Evolutionary conservation across 805 yeast species (phyloP), one percentile per base, ranked within the genome.

Genomic region (Candida xiaguanensis): DNA sequence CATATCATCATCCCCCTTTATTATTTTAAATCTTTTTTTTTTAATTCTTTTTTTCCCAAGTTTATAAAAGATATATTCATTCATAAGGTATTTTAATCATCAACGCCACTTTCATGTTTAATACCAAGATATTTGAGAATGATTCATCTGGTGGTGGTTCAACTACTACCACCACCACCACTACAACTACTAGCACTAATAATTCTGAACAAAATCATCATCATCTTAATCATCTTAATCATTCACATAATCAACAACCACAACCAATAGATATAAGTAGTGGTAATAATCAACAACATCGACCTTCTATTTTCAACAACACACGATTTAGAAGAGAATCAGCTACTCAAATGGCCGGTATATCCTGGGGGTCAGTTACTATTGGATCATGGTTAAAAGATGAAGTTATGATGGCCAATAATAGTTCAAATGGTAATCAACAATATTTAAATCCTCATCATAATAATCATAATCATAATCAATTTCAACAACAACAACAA

Each of bases 321-420:
- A 57, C 59, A 26, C 51, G 71, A 46, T 76, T 89, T 46, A 77
- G 95, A 55, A 73, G 97, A 47, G 98, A 91, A 53, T 80, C 90
- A 42, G 80, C 93, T 42, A 27, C 32, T 20, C 22, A 30, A 17
- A 86, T 93, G 82, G 98, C 98, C 31, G 99, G 98, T 34, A 85
- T 91, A 24, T 83, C 95, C 7, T 91, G 97, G 96, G 98, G 98
- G 16, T 89, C 95, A 2, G 79, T 90, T 41, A 84, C 95, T 19
- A 89, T 91, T 22, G 97, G 97, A 11, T 82, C 93, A 12, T 91
- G 99, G 99, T 70, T 91, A 17, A 85, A 89, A 56, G 98, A 91
- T 59, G 99, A 91, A 55, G 91, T 85, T 14, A 73, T 85, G 79
- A 75, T 83, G 67, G 38, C 42, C 3, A 20, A 11, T n/a, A n/a